These are phyloP conservation scores for Boletus patriciae DNA, from an alignment of 768 basidiomycete genomes.

Conservation along the genomic window DNA sequence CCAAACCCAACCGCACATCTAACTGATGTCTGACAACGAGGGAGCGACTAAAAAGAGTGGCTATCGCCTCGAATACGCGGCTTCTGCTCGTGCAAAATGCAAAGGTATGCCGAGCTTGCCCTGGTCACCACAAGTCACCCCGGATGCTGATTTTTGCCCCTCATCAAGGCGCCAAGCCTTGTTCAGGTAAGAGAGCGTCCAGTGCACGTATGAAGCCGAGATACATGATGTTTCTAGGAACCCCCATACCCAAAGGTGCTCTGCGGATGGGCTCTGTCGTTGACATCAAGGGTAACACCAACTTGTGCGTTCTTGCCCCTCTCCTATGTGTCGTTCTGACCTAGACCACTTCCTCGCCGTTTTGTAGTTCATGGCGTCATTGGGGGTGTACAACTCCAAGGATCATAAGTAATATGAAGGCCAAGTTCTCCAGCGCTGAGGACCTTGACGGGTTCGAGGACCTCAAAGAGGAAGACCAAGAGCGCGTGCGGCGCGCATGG, in stretches of 20 bases:
- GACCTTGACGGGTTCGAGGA: slow-evolving; percentile 89
- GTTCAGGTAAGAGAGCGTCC: slow-evolving; percentile 48
- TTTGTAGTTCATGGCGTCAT: slow-evolving; percentile 73
- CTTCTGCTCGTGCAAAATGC: slow-evolving; percentile 68
- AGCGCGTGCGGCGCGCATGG: slow-evolving; percentile 68
- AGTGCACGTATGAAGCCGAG: not conserved
- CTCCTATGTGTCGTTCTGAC: not conserved
- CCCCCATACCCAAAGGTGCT: slow-evolving; percentile 66
- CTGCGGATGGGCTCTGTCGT: slow-evolving; percentile 74
- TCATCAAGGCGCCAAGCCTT: slow-evolving; percentile 73
- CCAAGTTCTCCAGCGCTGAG: slow-evolving; percentile 50
- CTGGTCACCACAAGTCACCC: slow-evolving; percentile 13
- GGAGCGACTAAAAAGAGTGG: slow-evolving; percentile 41
- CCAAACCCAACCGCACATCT: slow-evolving; percentile 19
- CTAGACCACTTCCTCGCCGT: not conserved
- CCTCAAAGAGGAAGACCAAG: slow-evolving; percentile 66
- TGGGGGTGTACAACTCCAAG: slow-evolving; percentile 83
- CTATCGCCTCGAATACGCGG: slow-evolving; percentile 79
- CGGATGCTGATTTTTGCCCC: slow-evolving; percentile 22
- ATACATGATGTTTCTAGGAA: slow-evolving; percentile 47
- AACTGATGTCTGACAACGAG: slow-evolving; percentile 37
- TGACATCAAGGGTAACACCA: slow-evolving; percentile 67
- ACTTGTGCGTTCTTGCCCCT: slow-evolving; percentile 50
- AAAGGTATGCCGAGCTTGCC: slow-evolving; percentile 53
- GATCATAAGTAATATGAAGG: slow-evolving; percentile 72